Conservation (phyloP, 306 rosid species). For the Vachellia pachyceras region DNA sequence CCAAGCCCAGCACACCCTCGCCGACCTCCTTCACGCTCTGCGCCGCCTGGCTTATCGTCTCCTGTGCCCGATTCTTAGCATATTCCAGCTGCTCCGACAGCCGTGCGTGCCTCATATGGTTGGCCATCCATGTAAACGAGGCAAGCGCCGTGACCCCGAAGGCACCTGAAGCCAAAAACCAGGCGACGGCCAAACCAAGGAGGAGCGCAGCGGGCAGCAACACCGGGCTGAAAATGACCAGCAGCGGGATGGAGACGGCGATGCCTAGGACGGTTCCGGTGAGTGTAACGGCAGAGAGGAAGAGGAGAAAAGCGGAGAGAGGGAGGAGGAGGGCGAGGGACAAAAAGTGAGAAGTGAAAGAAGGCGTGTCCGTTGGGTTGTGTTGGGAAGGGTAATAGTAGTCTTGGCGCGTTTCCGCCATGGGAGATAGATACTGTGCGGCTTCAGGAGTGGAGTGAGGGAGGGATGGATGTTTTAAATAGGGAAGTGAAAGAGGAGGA, state of each 20-base stretch:
- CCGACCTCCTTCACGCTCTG: conserved; percentile 28
- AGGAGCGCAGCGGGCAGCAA: conserved; percentile 53
- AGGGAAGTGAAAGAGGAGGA: conserved; percentile 12
- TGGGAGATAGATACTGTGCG: background rate
- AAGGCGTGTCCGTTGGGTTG: conserved; percentile 22
- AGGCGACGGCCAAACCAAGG: conserved; percentile 49
- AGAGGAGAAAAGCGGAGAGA: conserved; percentile 54
- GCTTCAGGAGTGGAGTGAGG: background rate
- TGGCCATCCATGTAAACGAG: conserved; percentile 62
- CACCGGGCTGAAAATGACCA: conserved; percentile 63
- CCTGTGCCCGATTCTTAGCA: conserved; percentile 36
- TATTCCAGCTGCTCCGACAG: conserved; percentile 40
- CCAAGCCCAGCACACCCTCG: background rate
- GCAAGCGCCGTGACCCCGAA: conserved; percentile 63
- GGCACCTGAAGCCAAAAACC: conserved; percentile 62
- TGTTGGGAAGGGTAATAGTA: conserved; percentile 24
- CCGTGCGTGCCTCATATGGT: conserved; percentile 37
- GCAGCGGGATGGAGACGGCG: conserved; percentile 53
- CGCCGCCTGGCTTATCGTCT: conserved; percentile 30
- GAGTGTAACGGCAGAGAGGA: conserved; percentile 52
- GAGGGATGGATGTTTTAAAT: background rate
- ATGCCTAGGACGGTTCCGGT: conserved; percentile 52
- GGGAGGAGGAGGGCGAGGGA: conserved; percentile 54
- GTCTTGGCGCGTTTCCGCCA: conserved; percentile 45
- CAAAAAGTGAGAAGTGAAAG: conserved; percentile 44